phyloP scores from a whole-genome alignment of 1,139 yeast genomes.

The Yamadazyma trypodendri region DNA sequence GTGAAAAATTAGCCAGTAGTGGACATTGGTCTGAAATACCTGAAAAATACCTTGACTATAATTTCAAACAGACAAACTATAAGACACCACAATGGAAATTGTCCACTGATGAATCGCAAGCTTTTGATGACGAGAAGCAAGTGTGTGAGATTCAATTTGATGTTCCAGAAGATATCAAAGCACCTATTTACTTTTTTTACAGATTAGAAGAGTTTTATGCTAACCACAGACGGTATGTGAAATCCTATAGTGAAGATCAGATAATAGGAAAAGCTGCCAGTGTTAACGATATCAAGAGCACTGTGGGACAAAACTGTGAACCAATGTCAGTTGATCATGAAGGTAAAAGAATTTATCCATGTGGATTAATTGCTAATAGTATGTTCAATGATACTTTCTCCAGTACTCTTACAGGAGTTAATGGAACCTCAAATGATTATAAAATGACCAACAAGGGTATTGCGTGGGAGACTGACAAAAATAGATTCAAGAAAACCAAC shows the following conservation, averaged over 20 bases:
- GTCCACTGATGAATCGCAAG: conserved; percentile 46
- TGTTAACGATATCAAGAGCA: conserved; percentile 54
- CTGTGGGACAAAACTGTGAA: conserved; percentile 81
- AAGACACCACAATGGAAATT: conserved; percentile 56
- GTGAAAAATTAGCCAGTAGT: conserved; percentile 58
- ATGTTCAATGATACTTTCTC: conserved; percentile 67
- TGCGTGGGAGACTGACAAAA: conserved; percentile 65
- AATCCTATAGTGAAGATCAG: conserved; percentile 89
- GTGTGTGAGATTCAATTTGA: conserved; percentile 79
- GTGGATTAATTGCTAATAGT: conserved; percentile 79
- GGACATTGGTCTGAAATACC: conserved; percentile 64
- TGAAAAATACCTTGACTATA: conserved; percentile 46
- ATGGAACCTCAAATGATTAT: conserved; percentile 43
- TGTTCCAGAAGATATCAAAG: conserved; percentile 70
- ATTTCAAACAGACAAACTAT: conserved; percentile 41
- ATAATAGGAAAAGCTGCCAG: conserved; percentile 72
- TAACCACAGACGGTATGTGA: conserved; percentile 91
- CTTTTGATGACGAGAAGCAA: conserved; percentile 54
- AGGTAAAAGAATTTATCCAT: conserved; percentile 63
- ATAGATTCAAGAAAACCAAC: conserved; percentile 57
- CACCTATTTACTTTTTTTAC: conserved; percentile 79
- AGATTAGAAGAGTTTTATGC: conserved; percentile 81
- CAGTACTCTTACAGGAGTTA: conserved; percentile 39
- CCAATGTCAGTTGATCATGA: conserved; percentile 64
- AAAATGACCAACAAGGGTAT: conserved; percentile 55